A percentile compares a stretch with the other conserved stretches of the same genome.
phyloP scores from a whole-genome alignment of 768 basidiomycete genomes.

The Lanmaoa pseudosensibilis region DNA sequence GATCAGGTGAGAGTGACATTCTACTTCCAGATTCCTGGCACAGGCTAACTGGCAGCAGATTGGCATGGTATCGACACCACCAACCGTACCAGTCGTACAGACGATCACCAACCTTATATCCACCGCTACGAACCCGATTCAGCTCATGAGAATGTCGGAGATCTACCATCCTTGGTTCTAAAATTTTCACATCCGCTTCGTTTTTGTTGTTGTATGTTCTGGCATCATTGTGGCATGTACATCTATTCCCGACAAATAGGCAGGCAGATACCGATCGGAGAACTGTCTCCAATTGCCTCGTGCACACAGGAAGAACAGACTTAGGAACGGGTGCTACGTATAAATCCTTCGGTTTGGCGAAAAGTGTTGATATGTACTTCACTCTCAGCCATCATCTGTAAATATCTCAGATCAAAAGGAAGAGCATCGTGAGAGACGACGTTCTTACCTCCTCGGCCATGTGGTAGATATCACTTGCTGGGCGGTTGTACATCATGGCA shows the following conservation, averaged over 20 bases:
- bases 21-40: not conserved
- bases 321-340: conserved; percentile 42
- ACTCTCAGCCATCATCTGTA: conserved; percentile 75
- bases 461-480: conserved; percentile 77
- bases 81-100: conserved; percentile 59
- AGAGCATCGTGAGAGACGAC: not conserved
- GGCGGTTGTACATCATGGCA: conserved; percentile 95
- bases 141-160: conserved; percentile 84
- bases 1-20: conserved; percentile 57
- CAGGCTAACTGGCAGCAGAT: conserved; percentile 19
- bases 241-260: conserved; percentile 2
- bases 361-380: conserved; percentile 66
- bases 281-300: not conserved
- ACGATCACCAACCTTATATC: conserved; percentile 83
- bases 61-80: conserved; percentile 22
- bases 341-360: conserved; percentile 73
- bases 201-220: not conserved
- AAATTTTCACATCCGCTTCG: not conserved
- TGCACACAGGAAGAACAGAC: not conserved
- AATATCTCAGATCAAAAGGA: not conserved
- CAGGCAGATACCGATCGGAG: not conserved
- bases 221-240: conserved; percentile 2
- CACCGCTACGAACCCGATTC: conserved; percentile 81
- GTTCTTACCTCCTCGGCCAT: conserved; percentile 87
- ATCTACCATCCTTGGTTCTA: conserved; percentile 86